Evolutionary conservation across 2,329 filamentous ascomycete genomes (phyloP), one percentile per base, ranked within the genome.

Genomic region (Verticillium tricorpus): DNA sequence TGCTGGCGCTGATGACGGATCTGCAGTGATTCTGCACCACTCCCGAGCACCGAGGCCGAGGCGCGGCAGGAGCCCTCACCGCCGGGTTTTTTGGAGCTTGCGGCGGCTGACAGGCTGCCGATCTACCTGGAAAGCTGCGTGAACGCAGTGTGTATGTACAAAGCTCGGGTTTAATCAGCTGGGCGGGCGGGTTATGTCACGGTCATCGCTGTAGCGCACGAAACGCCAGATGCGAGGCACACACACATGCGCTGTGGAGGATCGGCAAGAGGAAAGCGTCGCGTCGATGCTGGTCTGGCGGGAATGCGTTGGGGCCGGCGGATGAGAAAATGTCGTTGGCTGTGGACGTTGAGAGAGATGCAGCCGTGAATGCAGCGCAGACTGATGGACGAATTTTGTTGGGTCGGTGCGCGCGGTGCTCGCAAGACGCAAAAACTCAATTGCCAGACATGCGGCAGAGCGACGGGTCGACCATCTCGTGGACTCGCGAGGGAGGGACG

Each of bases 251-350:
- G 34, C 14, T 35, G 34, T 80, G 60, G 63, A 55, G 63, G 68
- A 77, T 67, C 80, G 78, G 5, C 80, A 72, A 69, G 80, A 80
- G 62, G 5, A 5, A 28, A 80, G 67, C 55, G 78, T 69, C 0
- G 78, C 80, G 67, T 80, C 76, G 4, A 74, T 74, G 68, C 78
- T 76, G 57, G 63, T 17, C 58, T 55, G 58, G 61, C 63, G 37
- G 59, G 67, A 65, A 25, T 60, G 60, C 39, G 64, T 58, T 34
- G 63, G 58, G 56, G 63, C 40, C 8, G 62, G 31, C 17, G 60
- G 15, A 58, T 56, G 34, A 58, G 31, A 61, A 61, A 62, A 17
- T 15, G 50, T 55, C 12, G 12, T 31, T 4, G 50, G 5, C 19
- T 25, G 50, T 28, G 19, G n/a, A 14, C 19, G 34, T 35, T 35